phyloP scores from a whole-genome alignment of 2,329 filamentous ascomycete species.

The Huntiella savannae region DNA sequence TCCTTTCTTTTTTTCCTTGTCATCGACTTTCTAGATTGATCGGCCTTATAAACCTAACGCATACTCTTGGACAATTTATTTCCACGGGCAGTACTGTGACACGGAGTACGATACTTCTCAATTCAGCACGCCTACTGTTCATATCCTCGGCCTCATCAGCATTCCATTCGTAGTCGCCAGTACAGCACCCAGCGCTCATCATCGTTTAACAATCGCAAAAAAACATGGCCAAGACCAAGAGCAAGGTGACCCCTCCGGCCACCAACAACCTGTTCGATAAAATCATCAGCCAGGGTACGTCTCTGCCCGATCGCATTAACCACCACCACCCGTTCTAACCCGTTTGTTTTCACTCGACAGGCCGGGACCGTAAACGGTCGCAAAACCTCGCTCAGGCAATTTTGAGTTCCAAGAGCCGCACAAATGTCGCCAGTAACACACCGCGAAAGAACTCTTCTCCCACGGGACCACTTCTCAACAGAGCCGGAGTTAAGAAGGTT shows the following conservation, averaged over 20 bases:
- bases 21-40: no score
- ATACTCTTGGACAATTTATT: no score
- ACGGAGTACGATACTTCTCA: no score
- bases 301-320: background rate
- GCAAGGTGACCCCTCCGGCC: conserved; percentile 17
- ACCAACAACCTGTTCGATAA: conserved; percentile 32
- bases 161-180: no score
- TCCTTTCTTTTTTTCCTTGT: no score
- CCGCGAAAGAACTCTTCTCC: conserved; percentile 16
- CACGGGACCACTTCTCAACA: conserved; percentile 44
- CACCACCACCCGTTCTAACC: background rate
- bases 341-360: conserved; percentile 18
- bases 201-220: no score
- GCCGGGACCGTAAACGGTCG: conserved; percentile 51
- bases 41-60: no score
- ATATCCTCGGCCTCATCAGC: no score
- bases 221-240: no score
- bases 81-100: no score
- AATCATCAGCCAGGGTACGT: conserved; percentile 33
- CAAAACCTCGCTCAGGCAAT: conserved; percentile 54
- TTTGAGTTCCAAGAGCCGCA: conserved; percentile 38
- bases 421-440: conserved; percentile 34
- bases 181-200: no score
- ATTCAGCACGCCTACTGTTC: no score
- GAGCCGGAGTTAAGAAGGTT: conserved; percentile 58